phyloP scores from a whole-genome alignment of 345 rosid genomes.

The Cardiospermum halicacabum region DNA sequence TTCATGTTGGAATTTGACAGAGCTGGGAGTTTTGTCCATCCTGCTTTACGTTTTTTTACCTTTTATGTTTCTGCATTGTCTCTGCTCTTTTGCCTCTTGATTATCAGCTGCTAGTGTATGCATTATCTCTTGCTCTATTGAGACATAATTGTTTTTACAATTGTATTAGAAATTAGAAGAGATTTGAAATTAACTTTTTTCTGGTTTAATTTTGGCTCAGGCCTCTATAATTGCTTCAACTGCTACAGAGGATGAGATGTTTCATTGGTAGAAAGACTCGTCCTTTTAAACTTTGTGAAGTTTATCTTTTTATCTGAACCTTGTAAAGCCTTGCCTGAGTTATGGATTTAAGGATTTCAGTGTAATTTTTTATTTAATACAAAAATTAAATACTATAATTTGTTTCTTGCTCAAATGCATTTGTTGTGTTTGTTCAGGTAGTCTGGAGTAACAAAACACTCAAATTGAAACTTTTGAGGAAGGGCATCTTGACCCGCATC shows the following conservation, averaged over 20 bases:
- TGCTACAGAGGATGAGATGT: conserved; percentile 90
- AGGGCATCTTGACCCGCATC: conserved; percentile 75
- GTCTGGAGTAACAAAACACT: conserved; percentile 67
- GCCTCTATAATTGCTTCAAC: conserved; percentile 98
- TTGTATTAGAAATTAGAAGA: not conserved
- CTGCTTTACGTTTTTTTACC: too few relatives aligned
- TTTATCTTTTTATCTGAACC: conserved; percentile 4
- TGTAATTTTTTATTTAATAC: not conserved
- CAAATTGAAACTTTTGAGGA: conserved; percentile 63
- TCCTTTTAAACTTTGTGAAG: not conserved
- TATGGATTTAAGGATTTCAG: not conserved
- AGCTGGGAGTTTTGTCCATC: conserved; percentile 89
- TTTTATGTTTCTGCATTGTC: not conserved
- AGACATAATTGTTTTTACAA: not conserved
- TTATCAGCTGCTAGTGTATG: not conserved
- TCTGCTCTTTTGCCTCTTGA: not conserved
- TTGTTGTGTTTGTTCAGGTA: conserved; percentile 42
- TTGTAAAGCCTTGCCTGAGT: too few relatives aligned
- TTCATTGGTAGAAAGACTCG: conserved; percentile 54
- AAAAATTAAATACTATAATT: not conserved
- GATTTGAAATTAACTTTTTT: not conserved
- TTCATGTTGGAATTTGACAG: conserved; percentile 97
- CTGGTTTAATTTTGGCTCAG: conserved; percentile 39
- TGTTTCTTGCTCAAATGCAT: not conserved
- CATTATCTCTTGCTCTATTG: not conserved